Conservation (phyloP, 176 grass and related monocot genomes). For the Hsuehochloa calcarea region DNA sequence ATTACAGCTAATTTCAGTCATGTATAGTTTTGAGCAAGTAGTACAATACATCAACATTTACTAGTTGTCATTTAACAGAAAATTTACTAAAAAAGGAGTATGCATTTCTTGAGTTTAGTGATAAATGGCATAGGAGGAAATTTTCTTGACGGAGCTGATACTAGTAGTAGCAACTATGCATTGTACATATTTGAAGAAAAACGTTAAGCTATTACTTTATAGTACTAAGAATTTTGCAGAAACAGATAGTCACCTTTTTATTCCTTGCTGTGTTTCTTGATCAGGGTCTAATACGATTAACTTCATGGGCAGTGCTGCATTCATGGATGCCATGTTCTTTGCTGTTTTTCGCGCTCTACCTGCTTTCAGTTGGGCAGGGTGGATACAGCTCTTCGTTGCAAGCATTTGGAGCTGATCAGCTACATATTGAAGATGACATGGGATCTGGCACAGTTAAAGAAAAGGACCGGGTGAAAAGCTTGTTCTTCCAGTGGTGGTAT, state of each 20-base stretch:
- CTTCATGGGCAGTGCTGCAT: slow-evolving; percentile 57
- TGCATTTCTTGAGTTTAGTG: too few species aligned
- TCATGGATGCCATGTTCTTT: slow-evolving; percentile 58
- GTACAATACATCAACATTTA: too few species aligned
- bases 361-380: slow-evolving; percentile 67
- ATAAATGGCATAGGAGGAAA: too few species aligned
- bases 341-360: slow-evolving; percentile 73
- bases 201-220: background rate
- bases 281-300: slow-evolving; percentile 58
- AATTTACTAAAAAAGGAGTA: background rate
- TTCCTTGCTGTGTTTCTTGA: background rate
- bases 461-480: too few species aligned
- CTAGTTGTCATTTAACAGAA: background rate
- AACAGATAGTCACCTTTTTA: background rate
- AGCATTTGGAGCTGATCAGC: too few species aligned
- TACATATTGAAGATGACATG: too few species aligned
- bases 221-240: background rate
- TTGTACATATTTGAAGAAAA: too few species aligned
- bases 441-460: too few species aligned
- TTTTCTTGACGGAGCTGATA: too few species aligned
- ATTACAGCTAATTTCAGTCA: background rate
- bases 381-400: slow-evolving; percentile 50
- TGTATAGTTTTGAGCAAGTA: too few species aligned
- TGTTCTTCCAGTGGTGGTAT: too few species aligned
- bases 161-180: too few species aligned